phyloP scores from a whole-genome alignment of 164 flowering plant genomes.

The Stephania japonica region DNA sequence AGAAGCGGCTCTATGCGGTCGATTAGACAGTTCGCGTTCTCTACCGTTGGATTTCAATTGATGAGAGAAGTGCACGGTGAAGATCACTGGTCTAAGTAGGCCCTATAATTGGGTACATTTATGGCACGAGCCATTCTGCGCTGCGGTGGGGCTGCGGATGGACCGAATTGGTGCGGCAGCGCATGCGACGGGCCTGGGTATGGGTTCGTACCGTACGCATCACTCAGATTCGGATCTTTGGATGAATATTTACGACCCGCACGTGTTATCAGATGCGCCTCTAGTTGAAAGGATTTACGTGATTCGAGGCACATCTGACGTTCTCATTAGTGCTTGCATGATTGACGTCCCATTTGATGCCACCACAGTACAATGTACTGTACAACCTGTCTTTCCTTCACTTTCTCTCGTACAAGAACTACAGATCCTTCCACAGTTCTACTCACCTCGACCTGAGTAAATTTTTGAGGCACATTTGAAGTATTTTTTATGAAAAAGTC shows the following conservation, averaged over 20 bases:
- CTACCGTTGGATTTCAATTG: neutral
- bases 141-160: neutral
- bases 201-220: neutral
- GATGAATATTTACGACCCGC: neutral
- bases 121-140: neutral
- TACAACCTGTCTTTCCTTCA: too few relatives aligned
- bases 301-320: too few relatives aligned
- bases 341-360: too few relatives aligned
- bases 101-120: neutral
- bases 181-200: neutral
- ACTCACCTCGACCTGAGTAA: too few relatives aligned
- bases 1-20: neutral
- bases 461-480: too few relatives aligned
- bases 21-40: neutral
- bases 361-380: too few relatives aligned
- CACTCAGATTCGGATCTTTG: conserved; percentile 1
- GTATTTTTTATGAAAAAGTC: too few relatives aligned
- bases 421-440: too few relatives aligned
- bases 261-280: too few relatives aligned
- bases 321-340: too few relatives aligned
- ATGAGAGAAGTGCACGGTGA: neutral
- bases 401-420: too few relatives aligned
- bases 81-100: neutral
- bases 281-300: too few relatives aligned
- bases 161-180: neutral